Percentiles rank a stretch among this genome's conserved stretches.
Evolutionary conservation across 225 moss, liverwort and hornwort species (phyloP).

Genomic region (Marchantia paleacea): DNA sequence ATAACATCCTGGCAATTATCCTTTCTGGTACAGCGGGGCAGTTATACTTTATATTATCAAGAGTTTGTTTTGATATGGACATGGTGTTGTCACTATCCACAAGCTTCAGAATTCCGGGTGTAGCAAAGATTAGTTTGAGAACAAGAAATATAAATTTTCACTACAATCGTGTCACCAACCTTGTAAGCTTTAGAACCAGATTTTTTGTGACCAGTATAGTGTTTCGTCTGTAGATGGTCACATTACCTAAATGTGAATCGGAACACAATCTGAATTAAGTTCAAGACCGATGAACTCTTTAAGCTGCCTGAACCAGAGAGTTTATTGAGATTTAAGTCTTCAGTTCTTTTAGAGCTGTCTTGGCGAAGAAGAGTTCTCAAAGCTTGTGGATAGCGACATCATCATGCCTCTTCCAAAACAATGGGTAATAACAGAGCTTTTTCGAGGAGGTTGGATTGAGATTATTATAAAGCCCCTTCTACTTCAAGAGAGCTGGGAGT

Average conservation of each 20-base stretch:
- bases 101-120: constrained; percentile 13
- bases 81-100: constrained; percentile 33
- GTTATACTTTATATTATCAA: background rate
- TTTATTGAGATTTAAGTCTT: background rate
- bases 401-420: constrained; percentile 24
- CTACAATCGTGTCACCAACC: background rate
- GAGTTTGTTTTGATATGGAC: constrained; percentile 26
- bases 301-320: background rate
- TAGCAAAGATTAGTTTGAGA: background rate
- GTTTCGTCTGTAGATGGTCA: background rate
- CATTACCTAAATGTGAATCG: background rate
- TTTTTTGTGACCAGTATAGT: background rate
- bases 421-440: background rate
- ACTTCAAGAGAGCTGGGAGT: background rate
- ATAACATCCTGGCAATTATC: background rate
- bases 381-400: constrained; percentile 31
- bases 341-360: background rate
- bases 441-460: background rate
- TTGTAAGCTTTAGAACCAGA: background rate
- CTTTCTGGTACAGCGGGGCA: background rate
- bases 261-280: background rate
- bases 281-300: background rate
- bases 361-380: background rate
- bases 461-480: background rate
- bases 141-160: background rate